A percentile compares a stretch with the other conserved stretches of the same genome.
phyloP scores from a whole-genome alignment of 2,329 filamentous ascomycete species.

The Alternaria viburni region DNA sequence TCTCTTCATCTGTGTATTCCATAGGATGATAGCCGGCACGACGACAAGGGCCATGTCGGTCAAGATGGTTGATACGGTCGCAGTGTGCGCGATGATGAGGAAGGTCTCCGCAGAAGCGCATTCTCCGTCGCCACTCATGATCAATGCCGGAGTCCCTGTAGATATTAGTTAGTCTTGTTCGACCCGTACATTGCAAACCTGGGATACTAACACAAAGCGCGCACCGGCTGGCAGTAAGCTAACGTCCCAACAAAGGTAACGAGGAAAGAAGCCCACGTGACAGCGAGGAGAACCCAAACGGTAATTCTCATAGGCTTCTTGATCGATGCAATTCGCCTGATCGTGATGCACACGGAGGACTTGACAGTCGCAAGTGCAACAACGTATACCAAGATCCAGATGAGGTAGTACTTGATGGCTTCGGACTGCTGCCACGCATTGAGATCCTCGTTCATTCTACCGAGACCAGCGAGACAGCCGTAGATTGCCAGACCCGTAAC shows the following conservation, averaged over 20 bases:
- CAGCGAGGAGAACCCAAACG: conserved; percentile 19
- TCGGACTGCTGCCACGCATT: conserved; percentile 28
- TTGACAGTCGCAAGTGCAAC: conserved; percentile 30
- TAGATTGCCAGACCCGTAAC: not conserved
- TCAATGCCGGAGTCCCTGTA: conserved; percentile 14
- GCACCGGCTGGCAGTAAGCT: conserved; percentile 25
- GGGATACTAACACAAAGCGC: conserved; percentile 7
- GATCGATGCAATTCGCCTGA: conserved; percentile 30
- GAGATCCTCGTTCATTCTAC: conserved; percentile 23
- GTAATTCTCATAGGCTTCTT: conserved; percentile 21
- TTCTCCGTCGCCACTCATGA: conserved; percentile 16
- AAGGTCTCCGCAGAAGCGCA: conserved; percentile 27
- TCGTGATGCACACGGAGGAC: conserved; percentile 33
- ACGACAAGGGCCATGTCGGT: conserved; percentile 29
- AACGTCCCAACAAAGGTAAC: conserved; percentile 30
- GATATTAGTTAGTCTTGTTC: not conserved
- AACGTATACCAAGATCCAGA: conserved; percentile 34
- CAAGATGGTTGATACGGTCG: conserved; percentile 27
- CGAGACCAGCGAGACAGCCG: conserved; percentile 20
- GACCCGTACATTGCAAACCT: not conserved
- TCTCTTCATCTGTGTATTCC: conserved; percentile 33
- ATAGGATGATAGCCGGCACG: conserved; percentile 27
- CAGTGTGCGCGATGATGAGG: conserved; percentile 27
- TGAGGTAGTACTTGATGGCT: conserved; percentile 32
- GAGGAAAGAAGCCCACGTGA: conserved; percentile 29